Evolutionary conservation across 768 basidiomycete genomes (phyloP).

Genomic region (Mycena venus): DNA sequence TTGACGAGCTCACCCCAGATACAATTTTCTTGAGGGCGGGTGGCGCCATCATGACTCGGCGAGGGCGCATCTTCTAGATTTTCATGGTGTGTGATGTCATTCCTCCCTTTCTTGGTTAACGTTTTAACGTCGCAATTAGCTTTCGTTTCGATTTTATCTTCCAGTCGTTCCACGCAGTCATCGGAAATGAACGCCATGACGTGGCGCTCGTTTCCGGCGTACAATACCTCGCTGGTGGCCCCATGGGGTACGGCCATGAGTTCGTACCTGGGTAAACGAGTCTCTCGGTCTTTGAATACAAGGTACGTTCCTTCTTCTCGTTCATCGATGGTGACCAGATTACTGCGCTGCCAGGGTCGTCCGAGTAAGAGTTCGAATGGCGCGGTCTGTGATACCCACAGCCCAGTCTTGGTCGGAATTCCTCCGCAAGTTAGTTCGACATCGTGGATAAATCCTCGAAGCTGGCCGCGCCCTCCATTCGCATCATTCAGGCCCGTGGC

Average conservation of each 20-base stretch:
- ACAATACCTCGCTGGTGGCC: too few relatives aligned
- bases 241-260: background rate
- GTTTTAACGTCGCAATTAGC: too few relatives aligned
- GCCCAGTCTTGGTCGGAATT: constrained; percentile 29
- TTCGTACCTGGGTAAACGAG: background rate
- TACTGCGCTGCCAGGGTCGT: constrained; percentile 21
- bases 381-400: constrained; percentile 35
- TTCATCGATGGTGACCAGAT: constrained; percentile 36
- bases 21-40: too few relatives aligned
- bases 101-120: too few relatives aligned
- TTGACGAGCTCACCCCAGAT: too few relatives aligned
- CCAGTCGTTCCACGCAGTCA: too few relatives aligned
- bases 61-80: too few relatives aligned
- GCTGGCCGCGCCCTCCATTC: constrained; percentile 40
- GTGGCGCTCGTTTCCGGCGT: too few relatives aligned
- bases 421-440: constrained; percentile 39
- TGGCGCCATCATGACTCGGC: too few relatives aligned
- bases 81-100: too few relatives aligned
- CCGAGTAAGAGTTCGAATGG: constrained; percentile 18
- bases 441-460: constrained; percentile 35
- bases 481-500: constrained; percentile 40
- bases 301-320: constrained; percentile 30
- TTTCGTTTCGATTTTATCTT: too few relatives aligned
- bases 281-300: background rate
- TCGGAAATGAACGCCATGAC: too few relatives aligned